These are phyloP conservation scores for Saxophila tyrrhenica DNA, from an alignment of 495 filamentous ascomycete species.

Conservation along the genomic window DNA sequence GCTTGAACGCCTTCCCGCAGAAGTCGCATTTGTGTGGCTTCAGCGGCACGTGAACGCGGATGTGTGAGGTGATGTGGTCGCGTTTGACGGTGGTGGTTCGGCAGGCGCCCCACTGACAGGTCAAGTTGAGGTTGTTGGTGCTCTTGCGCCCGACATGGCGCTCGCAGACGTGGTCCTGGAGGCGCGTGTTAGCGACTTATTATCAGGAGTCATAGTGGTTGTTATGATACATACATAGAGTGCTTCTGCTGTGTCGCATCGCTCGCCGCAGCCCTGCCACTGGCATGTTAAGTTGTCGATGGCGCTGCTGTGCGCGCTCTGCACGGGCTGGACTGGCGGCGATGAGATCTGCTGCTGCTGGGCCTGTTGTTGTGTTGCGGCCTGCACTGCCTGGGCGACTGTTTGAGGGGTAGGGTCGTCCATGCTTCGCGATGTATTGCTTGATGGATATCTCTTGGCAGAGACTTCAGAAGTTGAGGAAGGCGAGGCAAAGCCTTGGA, in stretches of 20 bases:
- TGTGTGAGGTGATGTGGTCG: slow-evolving; percentile 98
- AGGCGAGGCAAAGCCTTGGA: background rate
- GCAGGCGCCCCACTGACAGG: slow-evolving; percentile 94
- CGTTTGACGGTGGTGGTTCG: slow-evolving; percentile 96
- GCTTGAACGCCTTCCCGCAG: slow-evolving; percentile 98
- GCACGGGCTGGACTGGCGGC: slow-evolving; percentile 12
- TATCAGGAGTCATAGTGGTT: background rate
- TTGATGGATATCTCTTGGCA: background rate
- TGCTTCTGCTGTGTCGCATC: slow-evolving; percentile 63
- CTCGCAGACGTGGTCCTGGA: slow-evolving; percentile 94
- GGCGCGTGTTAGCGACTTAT: slow-evolving; percentile 12
- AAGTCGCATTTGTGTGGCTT: slow-evolving; percentile 99
- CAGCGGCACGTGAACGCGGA: slow-evolving; percentile 92
- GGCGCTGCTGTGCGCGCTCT: slow-evolving; percentile 47
- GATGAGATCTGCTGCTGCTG: slow-evolving; percentile 11
- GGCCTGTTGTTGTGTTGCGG: slow-evolving; percentile 10
- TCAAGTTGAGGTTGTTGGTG: slow-evolving; percentile 96
- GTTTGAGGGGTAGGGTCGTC: slow-evolving; percentile 1
- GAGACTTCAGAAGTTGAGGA: background rate
- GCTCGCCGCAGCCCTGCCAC: slow-evolving; percentile 78
- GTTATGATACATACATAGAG: slow-evolving; percentile 66
- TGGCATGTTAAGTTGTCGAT: slow-evolving; percentile 49
- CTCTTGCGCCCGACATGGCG: slow-evolving; percentile 96
- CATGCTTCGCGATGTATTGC: background rate
- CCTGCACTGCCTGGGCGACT: slow-evolving; percentile 16